Evolutionary conservation across 192 early-diverging fungal genomes (phyloP).

Genomic region (Fimicolochytrium jonesii): DNA sequence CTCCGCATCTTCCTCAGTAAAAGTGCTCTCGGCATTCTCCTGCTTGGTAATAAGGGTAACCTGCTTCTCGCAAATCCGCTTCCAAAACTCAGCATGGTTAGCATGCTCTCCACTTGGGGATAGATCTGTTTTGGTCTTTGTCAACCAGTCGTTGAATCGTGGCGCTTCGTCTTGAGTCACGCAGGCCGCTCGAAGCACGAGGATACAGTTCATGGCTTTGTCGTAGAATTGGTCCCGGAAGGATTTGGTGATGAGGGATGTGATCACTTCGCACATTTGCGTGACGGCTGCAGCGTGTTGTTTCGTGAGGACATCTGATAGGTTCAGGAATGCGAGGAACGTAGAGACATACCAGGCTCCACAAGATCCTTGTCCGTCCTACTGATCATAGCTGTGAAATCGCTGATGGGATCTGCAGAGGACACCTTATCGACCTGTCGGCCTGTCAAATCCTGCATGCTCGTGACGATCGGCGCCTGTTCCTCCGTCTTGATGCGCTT

Average conservation of each 20-base stretch:
- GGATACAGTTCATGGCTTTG: conserved; percentile 55
- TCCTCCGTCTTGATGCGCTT: conserved; percentile 15
- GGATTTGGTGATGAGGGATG: conserved; percentile 45
- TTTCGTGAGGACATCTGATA: background rate
- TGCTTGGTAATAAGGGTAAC: conserved; percentile 45
- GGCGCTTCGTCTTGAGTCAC: conserved; percentile 33
- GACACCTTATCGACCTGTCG: conserved; percentile 42
- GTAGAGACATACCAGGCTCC: conserved; percentile 34
- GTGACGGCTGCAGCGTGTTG: conserved; percentile 39
- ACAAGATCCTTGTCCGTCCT: conserved; percentile 51
- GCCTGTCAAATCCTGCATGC: conserved; percentile 31
- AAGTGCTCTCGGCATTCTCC: conserved; percentile 39
- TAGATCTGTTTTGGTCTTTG: conserved; percentile 34
- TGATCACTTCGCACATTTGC: conserved; percentile 52
- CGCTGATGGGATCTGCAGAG: conserved; percentile 51
- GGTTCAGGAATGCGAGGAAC: background rate
- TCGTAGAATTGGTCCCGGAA: conserved; percentile 52
- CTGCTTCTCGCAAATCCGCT: conserved; percentile 29
- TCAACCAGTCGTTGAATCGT: conserved; percentile 52
- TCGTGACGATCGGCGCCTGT: conserved; percentile 9
- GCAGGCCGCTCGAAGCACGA: conserved; percentile 40
- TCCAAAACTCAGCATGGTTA: conserved; percentile 51
- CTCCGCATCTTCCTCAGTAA: conserved; percentile 46
- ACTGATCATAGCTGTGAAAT: conserved; percentile 58
- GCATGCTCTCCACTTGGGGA: conserved; percentile 19